Percentiles rank a stretch among this genome's conserved stretches.
phyloP scores from a whole-genome alignment of 768 basidiomycete species.

The Pisolithus tinctorius region DNA sequence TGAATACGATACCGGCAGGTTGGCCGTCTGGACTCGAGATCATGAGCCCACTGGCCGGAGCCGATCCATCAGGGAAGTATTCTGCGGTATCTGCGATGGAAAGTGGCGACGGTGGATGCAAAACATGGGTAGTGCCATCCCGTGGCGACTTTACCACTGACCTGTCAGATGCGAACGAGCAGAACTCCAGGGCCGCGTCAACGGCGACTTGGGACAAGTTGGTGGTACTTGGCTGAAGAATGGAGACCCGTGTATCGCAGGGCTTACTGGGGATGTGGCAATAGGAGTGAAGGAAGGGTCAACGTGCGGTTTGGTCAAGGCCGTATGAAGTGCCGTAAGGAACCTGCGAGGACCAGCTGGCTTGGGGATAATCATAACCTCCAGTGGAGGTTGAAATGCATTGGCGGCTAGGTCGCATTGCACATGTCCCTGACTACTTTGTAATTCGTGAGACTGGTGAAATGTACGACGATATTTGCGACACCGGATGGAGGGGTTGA shows the following conservation, averaged over 20 bases:
- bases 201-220: slow-evolving; percentile 36
- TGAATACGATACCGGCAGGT: slow-evolving; percentile 94
- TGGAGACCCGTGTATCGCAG: slow-evolving; percentile 47
- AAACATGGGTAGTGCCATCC: slow-evolving; percentile 34
- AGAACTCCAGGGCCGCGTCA: slow-evolving; percentile 34
- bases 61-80: slow-evolving; percentile 57
- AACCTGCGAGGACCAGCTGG: slow-evolving; percentile 93
- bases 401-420: slow-evolving; percentile 50
- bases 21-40: slow-evolving; percentile 92
- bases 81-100: slow-evolving; percentile 67
- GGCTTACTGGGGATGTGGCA: slow-evolving; percentile 82
- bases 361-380: slow-evolving; percentile 96
- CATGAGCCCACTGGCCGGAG: slow-evolving; percentile 79
- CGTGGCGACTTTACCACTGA: slow-evolving; percentile 49
- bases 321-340: slow-evolving; percentile 87
- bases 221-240: slow-evolving; percentile 31
- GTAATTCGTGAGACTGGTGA: slow-evolving; percentile 87
- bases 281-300: slow-evolving; percentile 94
- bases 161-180: slow-evolving; percentile 57
- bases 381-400: slow-evolving; percentile 50
- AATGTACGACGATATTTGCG: slow-evolving; percentile 62
- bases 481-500: slow-evolving; percentile 24
- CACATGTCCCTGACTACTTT: slow-evolving; percentile 82
- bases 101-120: slow-evolving; percentile 63
- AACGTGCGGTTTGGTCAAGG: slow-evolving; percentile 75